Base-by-base conservation (phyloP, 2,329 filamentous ascomycete genomes). In the Botryotinia convoluta region DNA sequence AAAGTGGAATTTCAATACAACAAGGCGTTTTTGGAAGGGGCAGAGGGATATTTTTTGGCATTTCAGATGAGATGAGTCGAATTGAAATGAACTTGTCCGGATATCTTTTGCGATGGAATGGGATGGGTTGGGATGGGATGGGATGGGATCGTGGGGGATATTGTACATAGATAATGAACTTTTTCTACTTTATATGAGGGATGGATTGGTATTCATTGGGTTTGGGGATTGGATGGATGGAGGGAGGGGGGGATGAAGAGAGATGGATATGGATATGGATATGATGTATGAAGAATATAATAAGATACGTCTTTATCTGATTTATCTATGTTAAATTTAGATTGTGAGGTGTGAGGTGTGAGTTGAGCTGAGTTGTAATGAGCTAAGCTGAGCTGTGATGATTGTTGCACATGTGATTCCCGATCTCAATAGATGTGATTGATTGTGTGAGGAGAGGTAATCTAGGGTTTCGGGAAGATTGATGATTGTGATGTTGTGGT, bases 101-200 rank as follows among this genome's bases (percentile, higher is more conserved):
- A 42, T 62, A 10, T 62, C 26, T n/a, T 42, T 4, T n/a, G 32
- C 12, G 18, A 39, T 39, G 22, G 16, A 20, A 54, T 51, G 44
- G 42, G 14, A 12, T 44, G 9, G 61, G 12, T 6, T 64, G 39
- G 29, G 5, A 39, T n/a, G 22, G 37, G 14, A 42, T n/a, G 7
- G 35, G 14, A n/a, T 26, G 12, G 48, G 51, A 54, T 26, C 26
- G 32, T n/a, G 35, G 26, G 32, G 32, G 48, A 26, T 3, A 20
- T 6, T 67, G 64, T 67, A 67, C 32, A 67, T 67, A 51, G 48
- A 51, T 51, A 67, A 67, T 39, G 64, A 51, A 45, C 12, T 54
- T 37, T 65, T 51, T 54, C 51, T 29, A 29, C 37, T 26, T 39
- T 67, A 67, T 51, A 54, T 51, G 63, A 51, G 32, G 44, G 8